phyloP scores from a whole-genome alignment of 2,329 filamentous ascomycete genomes.

The Sclerotinia nivalis region DNA sequence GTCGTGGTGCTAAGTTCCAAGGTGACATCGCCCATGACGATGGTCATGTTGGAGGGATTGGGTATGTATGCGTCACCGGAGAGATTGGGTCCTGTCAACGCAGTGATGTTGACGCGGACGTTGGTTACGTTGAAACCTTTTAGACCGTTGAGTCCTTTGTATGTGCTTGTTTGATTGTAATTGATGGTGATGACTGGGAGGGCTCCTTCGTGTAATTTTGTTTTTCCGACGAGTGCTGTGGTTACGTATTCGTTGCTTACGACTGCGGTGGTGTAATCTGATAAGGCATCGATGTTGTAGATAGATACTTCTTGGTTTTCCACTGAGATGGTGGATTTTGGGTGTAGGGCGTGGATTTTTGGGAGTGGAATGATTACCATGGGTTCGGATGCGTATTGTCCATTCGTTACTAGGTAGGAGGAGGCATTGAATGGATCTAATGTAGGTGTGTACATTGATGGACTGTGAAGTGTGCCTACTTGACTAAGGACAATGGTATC shows the following conservation, averaged over 20 bases:
- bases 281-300: conserved; percentile 36
- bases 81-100: conserved; percentile 51
- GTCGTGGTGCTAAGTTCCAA: conserved; percentile 48
- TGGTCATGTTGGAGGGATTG: conserved; percentile 59
- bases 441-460: conserved; percentile 54
- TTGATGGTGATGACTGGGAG: conserved; percentile 53
- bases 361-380: conserved; percentile 39
- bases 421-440: conserved; percentile 55
- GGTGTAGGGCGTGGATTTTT: conserved; percentile 37
- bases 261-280: conserved; percentile 49
- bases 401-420: conserved; percentile 48
- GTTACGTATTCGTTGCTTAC: conserved; percentile 51
- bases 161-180: conserved; percentile 57
- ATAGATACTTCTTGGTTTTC: conserved; percentile 50
- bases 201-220: conserved; percentile 51
- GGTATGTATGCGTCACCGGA: conserved; percentile 56
- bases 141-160: conserved; percentile 60
- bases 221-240: conserved; percentile 53
- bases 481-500: conserved; percentile 52
- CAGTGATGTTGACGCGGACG: conserved; percentile 48
- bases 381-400: conserved; percentile 34
- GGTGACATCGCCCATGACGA: conserved; percentile 59
- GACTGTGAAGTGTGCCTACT: conserved; percentile 48
- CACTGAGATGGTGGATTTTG: conserved; percentile 45
- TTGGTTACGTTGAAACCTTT: conserved; percentile 51